Evolutionary conservation across 495 filamentous ascomycete genomes (phyloP).

Genomic region (Aspergillus carlsbadensis): DNA sequence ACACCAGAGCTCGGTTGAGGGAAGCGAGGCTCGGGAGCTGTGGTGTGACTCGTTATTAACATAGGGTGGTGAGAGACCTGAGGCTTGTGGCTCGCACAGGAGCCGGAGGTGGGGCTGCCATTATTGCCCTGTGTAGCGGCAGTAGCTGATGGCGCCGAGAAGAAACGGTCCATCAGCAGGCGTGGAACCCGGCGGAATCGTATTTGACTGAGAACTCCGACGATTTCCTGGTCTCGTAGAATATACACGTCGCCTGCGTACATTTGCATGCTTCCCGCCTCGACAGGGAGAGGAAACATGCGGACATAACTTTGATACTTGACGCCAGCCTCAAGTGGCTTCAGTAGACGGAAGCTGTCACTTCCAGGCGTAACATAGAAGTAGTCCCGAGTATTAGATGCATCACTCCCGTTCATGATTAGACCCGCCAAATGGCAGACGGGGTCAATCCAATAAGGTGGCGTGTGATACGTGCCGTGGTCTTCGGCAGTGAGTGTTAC

Average conservation of each 20-base stretch:
- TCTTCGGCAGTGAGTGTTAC: conserved; percentile 28
- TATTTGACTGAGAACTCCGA: conserved; percentile 33
- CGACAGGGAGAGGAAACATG: conserved; percentile 33
- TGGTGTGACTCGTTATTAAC: too few relatives aligned
- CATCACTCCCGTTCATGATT: conserved; percentile 31
- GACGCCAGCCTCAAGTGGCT: conserved; percentile 29
- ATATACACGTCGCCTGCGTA: conserved; percentile 41
- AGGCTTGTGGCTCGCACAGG: too few relatives aligned
- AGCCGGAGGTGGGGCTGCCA: too few relatives aligned
- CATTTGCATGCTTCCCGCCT: conserved; percentile 14
- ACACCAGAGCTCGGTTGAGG: too few relatives aligned
- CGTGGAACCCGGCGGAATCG: conserved; percentile 29
- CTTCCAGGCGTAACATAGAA: conserved; percentile 41
- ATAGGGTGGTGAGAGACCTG: too few relatives aligned
- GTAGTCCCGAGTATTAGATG: conserved; percentile 21
- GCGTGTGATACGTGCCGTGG: conserved; percentile 13
- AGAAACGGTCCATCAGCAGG: conserved; percentile 29
- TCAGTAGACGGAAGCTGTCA: conserved; percentile 22
- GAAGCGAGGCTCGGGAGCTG: too few relatives aligned
- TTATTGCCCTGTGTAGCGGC: too few relatives aligned
- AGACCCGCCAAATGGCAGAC: conserved; percentile 42
- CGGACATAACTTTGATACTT: conserved; percentile 37
- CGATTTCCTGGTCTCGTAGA: conserved; percentile 29
- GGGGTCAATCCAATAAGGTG: conserved; percentile 46
- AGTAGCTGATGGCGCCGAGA: conserved; percentile 13